A percentile compares a stretch with the other conserved stretches of the same genome.
Evolutionary conservation across 345 rosid species (phyloP).

Genomic region (Kandelia obovata): DNA sequence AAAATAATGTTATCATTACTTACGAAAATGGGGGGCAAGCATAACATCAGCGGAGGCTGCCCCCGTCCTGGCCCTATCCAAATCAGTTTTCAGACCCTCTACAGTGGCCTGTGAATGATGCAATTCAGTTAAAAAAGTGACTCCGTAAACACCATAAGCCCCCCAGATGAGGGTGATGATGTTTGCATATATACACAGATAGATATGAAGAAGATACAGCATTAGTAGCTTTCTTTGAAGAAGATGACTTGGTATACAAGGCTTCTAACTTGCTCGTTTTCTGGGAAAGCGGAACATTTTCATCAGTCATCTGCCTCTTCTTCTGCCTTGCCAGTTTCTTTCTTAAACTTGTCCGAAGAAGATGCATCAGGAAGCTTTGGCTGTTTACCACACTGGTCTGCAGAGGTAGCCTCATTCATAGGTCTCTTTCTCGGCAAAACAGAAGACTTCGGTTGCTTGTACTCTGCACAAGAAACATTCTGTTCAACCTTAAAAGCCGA

Average conservation of each 20-base stretch:
- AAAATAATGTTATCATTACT: no score
- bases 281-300: slow-evolving; percentile 64
- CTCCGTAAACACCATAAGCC: neutral
- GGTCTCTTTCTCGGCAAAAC: slow-evolving; percentile 63
- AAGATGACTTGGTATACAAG: slow-evolving; percentile 43
- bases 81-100: slow-evolving; percentile 62
- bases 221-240: slow-evolving; percentile 50
- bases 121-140: slow-evolving; percentile 14
- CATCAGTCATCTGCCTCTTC: slow-evolving; percentile 54
- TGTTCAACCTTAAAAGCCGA: slow-evolving; percentile 43
- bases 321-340: slow-evolving; percentile 48
- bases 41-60: slow-evolving; percentile 53
- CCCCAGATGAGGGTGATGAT: neutral
- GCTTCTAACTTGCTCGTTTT: no score
- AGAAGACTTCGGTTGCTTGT: slow-evolving; percentile 37
- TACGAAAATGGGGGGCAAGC: no score
- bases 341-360: slow-evolving; percentile 41
- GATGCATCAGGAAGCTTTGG: slow-evolving; percentile 53
- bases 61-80: slow-evolving; percentile 79
- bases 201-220: slow-evolving; percentile 44
- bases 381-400: slow-evolving; percentile 51
- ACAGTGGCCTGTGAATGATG: slow-evolving; percentile 45
- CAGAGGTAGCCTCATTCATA: slow-evolving; percentile 47
- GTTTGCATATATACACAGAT: neutral
- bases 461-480: slow-evolving; percentile 56